A percentile compares a stretch with the other conserved stretches of the same genome.
These are phyloP conservation scores for Diaporthe sp. DNA, from an alignment of 2,329 filamentous ascomycete species.

Conservation along the genomic window DNA sequence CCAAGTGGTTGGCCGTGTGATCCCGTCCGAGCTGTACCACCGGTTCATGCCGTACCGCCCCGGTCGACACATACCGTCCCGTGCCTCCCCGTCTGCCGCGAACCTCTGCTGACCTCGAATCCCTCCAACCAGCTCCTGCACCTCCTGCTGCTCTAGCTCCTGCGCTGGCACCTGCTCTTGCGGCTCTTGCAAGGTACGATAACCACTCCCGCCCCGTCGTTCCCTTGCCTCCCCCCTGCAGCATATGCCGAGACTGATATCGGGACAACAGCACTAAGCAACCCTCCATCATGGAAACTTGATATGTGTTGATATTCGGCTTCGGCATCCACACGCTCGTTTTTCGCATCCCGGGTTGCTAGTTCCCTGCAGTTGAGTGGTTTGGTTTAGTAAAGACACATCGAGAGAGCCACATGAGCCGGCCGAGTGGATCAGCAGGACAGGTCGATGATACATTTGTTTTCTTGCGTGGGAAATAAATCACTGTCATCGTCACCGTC, in stretches of 20 bases:
- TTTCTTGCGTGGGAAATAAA: neutral
- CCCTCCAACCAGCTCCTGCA: slow-evolving; percentile 32
- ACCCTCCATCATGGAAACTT: neutral
- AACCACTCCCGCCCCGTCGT: neutral
- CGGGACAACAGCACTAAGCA: slow-evolving; percentile 6
- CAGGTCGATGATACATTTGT: neutral
- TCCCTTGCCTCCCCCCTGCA: too few relatives aligned
- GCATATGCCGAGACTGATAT: neutral
- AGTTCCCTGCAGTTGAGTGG: neutral
- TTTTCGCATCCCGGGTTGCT: slow-evolving; percentile 23
- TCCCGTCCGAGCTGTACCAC: neutral
- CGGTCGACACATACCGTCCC: neutral
- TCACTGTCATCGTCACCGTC: neutral
- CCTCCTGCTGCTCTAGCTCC: slow-evolving; percentile 39
- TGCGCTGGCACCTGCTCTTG: slow-evolving; percentile 37
- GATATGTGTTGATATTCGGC: neutral
- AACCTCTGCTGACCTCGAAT: slow-evolving; percentile 24
- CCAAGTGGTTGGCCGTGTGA: slow-evolving; percentile 1
- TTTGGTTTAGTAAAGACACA: neutral
- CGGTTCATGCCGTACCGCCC: neutral
- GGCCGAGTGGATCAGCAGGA: neutral
- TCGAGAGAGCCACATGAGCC: slow-evolving; percentile 13
- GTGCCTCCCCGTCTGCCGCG: neutral
- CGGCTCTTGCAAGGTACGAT: slow-evolving; percentile 39
- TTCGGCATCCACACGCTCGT: slow-evolving; percentile 27